These are phyloP conservation scores for Ogataea nakhonphanomensis DNA, from an alignment of 805 yeast genomes.

Conservation along the genomic window DNA sequence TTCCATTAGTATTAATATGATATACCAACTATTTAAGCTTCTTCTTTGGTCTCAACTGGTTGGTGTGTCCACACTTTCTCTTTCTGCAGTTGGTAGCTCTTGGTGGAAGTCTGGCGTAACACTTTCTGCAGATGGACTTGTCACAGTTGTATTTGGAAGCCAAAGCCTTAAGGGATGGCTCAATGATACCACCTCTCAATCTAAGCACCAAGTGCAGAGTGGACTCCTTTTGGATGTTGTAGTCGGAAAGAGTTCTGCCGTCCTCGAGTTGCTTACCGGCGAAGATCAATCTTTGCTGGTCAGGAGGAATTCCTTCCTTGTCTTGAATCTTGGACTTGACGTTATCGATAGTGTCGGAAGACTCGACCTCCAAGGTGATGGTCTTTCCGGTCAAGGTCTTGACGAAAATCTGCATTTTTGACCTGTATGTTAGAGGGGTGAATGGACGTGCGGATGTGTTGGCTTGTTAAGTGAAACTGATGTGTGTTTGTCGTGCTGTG, in stretches of 20 bases:
- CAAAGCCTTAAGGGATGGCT: constrained; percentile 98
- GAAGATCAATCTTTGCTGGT: constrained; percentile 91
- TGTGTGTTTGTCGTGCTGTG: no score
- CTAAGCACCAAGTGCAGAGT: constrained; percentile 58
- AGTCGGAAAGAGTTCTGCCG: constrained; percentile 91
- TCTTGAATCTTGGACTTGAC: constrained; percentile 95
- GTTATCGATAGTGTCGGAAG: constrained; percentile 92
- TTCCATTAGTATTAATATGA: constrained; percentile 11
- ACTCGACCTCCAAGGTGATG: constrained; percentile 81
- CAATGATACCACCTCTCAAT: constrained; percentile 85
- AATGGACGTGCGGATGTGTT: not conserved
- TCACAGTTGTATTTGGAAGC: constrained; percentile 99
- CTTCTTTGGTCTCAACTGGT: constrained; percentile 99
- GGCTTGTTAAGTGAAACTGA: no score
- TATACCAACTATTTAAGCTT: constrained; percentile 81
- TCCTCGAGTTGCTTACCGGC: constrained; percentile 97
- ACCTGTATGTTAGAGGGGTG: constrained; percentile 21
- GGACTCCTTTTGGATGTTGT: constrained; percentile 94
- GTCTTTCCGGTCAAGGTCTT: constrained; percentile 99
- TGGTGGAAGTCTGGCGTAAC: constrained; percentile 99
- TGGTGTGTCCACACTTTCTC: constrained; percentile 99
- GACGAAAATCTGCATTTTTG: constrained; percentile 90
- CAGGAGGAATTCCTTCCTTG: constrained; percentile 96
- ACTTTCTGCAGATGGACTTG: constrained; percentile 97
- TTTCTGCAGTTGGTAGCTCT: constrained; percentile 99